Base-by-base conservation (phyloP, 495 filamentous ascomycete genomes). In the Penicillium parvum region DNA sequence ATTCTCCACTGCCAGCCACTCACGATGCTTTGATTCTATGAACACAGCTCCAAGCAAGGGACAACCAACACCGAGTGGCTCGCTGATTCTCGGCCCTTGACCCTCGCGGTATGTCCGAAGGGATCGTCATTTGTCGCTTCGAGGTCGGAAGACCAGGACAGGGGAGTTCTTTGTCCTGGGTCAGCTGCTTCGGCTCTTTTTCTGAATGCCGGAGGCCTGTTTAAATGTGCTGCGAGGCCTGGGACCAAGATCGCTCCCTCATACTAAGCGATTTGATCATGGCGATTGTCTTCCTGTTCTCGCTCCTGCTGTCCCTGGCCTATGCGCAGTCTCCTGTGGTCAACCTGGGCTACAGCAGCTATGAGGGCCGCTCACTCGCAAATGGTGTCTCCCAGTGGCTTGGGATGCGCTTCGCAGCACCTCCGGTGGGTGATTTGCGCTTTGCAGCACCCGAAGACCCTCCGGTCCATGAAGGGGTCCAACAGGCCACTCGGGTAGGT, bases 381-480 rank as follows among this genome's bases (percentile, higher is more conserved):
- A 69, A 67, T 46, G 79, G 78, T 14, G 57, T 84, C 32, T 71
- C 69, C 1, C 72, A 82, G 56, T 86, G 81, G 80, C 65, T 83
- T 7, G 82, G 82, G 3, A 76, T 86, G 30, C 78, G 82, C 16
- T 86, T 72, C 64, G 82, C 81, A 20, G 76, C 78, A 12, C 60
- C 80, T 15, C 79, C 82, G 7, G 39, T 79, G 17, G 78, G 77
- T 1, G 46, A 68, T 7, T 57, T 84, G 47, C 73, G 82, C 9
- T 86, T 85, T 53, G 64, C 68, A 32, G 74, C 74, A 18, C 82
- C 82, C 10, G 61, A 73, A 27, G 74, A 82, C 49, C 80, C 82
- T 4, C 45, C 53, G 11, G 40, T 43, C n/a, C 55, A 57, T 9
- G 25, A 50, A 12, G 66, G 58, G 12, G 51, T 73, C 4, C 68